Evolutionary conservation across 2,329 filamentous ascomycete species (phyloP).

Genomic region (Diaporthe nobilis): DNA sequence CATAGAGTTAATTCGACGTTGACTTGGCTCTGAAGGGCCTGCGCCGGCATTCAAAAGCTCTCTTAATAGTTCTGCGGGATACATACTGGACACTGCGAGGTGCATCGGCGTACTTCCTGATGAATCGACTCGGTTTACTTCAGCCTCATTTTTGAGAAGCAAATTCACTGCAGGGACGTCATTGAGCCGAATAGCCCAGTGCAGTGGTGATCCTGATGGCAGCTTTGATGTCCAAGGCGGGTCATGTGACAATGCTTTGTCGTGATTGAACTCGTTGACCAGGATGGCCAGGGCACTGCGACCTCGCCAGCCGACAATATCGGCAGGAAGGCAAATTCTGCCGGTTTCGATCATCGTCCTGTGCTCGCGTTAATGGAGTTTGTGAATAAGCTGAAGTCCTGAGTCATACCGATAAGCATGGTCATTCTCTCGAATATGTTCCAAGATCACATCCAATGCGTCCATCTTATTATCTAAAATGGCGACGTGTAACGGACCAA

Average conservation of each 20-base stretch:
- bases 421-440: not conserved
- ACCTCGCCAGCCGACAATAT: not conserved
- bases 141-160: not conserved
- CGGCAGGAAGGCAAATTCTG: accelerated
- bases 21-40: not conserved
- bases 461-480: not conserved
- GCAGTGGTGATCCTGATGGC: not conserved
- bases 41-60: not conserved
- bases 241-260: accelerated
- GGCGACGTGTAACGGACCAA: not conserved
- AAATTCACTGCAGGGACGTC: not conserved
- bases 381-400: accelerated
- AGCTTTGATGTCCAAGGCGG: accelerated
- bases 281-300: not conserved
- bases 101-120: accelerated
- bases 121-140: not conserved
- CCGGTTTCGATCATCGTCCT: not conserved
- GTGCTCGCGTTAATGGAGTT: not conserved
- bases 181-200: not conserved
- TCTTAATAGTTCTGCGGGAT: not conserved
- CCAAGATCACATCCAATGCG: not conserved
- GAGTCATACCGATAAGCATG: not conserved
- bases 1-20: not conserved
- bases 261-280: not conserved
- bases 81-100: not conserved